Conservation (phyloP, 2,329 filamentous ascomycete species). For the Fusarium buharicum region DNA sequence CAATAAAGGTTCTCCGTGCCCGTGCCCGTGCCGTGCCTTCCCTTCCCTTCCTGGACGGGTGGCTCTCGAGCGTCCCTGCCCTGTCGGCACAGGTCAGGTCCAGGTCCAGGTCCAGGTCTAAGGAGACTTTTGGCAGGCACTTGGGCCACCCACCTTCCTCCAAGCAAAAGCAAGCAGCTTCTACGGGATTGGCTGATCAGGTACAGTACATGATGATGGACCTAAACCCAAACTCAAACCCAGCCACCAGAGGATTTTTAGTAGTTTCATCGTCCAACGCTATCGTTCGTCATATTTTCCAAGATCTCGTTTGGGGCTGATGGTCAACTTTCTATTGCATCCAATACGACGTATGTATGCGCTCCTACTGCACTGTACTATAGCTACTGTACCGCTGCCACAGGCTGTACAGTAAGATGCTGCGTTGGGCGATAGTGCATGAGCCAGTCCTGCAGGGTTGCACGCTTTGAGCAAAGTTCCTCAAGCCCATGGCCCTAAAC, state of each 20-base stretch:
- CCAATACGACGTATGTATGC: not conserved
- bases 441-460: constrained; percentile 41
- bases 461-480: constrained; percentile 40
- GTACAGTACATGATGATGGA: constrained; percentile 18
- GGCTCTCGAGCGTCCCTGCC: not conserved
- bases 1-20: constrained; percentile 10
- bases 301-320: constrained; percentile 43
- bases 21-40: constrained; percentile 4
- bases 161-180: constrained; percentile 4
- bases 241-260: constrained; percentile 20
- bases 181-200: constrained; percentile 12
- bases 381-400: constrained; percentile 5
- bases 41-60: not conserved
- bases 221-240: constrained; percentile 1
- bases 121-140: constrained; percentile 34
- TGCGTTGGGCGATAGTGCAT: constrained; percentile 38
- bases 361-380: not conserved
- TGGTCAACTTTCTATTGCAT: constrained; percentile 42
- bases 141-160: constrained; percentile 29
- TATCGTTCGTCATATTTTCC: constrained; percentile 40
- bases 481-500: constrained; percentile 28
- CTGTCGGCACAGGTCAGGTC: not conserved
- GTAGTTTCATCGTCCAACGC: constrained; percentile 31
- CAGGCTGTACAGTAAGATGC: constrained; percentile 28
- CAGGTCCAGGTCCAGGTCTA: constrained; percentile 5